phyloP scores from a whole-genome alignment of 805 yeast genomes.

The Candida incommunis region DNA sequence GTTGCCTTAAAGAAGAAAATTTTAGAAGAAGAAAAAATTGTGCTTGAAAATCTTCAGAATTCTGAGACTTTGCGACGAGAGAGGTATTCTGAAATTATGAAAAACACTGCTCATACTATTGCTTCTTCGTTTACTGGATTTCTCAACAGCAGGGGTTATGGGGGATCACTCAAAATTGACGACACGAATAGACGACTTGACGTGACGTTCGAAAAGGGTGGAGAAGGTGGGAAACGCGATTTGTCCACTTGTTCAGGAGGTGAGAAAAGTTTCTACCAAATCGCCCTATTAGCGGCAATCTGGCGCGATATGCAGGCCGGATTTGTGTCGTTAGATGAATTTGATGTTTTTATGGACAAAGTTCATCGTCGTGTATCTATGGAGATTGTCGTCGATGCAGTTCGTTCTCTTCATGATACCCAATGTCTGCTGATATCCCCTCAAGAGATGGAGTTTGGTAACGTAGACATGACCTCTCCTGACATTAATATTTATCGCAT shows the following conservation, averaged over 20 bases:
- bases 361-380: slow-evolving; percentile 75
- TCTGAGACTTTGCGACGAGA: not conserved
- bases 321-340: slow-evolving; percentile 86
- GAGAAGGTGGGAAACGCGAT: slow-evolving; percentile 40
- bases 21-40: slow-evolving; percentile 2
- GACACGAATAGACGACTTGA: slow-evolving; percentile 20
- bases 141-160: slow-evolving; percentile 45
- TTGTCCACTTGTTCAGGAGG: slow-evolving; percentile 91
- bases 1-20: slow-evolving; percentile 11
- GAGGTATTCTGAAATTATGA: not conserved
- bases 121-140: not conserved
- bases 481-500: slow-evolving; percentile 21
- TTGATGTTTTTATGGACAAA: slow-evolving; percentile 94
- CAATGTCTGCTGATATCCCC: slow-evolving; percentile 94
- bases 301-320: slow-evolving; percentile 89
- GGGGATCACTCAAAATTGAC: slow-evolving; percentile 58
- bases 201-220: slow-evolving; percentile 10
- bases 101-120: not conserved
- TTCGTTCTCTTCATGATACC: slow-evolving; percentile 46
- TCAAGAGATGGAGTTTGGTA: slow-evolving; percentile 57
- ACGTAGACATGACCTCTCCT: slow-evolving; percentile 47
- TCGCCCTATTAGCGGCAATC: slow-evolving; percentile 71
- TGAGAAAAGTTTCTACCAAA: slow-evolving; percentile 87
- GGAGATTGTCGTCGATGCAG: slow-evolving; percentile 53
- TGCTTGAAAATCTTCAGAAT: not conserved